A percentile compares a stretch with the other conserved stretches of the same genome.
phyloP scores from a whole-genome alignment of 148 eudicot species.

The Gaultheria prostrata region DNA sequence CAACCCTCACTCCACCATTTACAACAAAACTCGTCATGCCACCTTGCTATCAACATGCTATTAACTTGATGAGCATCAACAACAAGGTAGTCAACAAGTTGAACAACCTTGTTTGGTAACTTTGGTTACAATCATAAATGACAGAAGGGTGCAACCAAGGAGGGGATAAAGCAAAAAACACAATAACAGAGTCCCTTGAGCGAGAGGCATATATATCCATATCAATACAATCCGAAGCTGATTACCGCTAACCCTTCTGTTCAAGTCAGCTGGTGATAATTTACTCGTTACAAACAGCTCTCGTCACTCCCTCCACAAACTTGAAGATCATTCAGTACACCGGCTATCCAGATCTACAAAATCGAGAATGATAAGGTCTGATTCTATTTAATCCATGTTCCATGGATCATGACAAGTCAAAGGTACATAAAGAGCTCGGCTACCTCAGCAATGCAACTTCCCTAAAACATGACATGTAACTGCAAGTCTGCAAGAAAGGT shows the following conservation, averaged over 20 bases:
- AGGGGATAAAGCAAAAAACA: background rate
- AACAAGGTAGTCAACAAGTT: background rate
- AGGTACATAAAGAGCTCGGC: background rate
- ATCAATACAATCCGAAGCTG: background rate
- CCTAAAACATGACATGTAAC: background rate
- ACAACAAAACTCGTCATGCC: background rate
- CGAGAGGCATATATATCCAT: background rate
- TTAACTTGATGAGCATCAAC: background rate
- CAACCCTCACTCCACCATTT: background rate
- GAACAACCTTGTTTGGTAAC: background rate
- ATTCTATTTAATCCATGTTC: background rate
- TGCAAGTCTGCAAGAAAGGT: background rate
- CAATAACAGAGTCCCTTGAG: background rate
- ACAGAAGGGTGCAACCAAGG: background rate
- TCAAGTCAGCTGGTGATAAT: background rate
- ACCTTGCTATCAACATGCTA: background rate
- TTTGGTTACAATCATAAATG: conserved; percentile 10
- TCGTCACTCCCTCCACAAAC: background rate
- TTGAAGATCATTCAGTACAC: background rate
- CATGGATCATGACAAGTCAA: background rate
- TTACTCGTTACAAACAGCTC: background rate
- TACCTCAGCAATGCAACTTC: background rate
- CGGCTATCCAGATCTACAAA: background rate
- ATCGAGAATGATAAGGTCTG: background rate
- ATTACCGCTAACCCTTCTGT: background rate